Base-by-base conservation (phyloP, 495 filamentous ascomycete genomes). In the Podospora bellae-mahoneyi region DNA sequence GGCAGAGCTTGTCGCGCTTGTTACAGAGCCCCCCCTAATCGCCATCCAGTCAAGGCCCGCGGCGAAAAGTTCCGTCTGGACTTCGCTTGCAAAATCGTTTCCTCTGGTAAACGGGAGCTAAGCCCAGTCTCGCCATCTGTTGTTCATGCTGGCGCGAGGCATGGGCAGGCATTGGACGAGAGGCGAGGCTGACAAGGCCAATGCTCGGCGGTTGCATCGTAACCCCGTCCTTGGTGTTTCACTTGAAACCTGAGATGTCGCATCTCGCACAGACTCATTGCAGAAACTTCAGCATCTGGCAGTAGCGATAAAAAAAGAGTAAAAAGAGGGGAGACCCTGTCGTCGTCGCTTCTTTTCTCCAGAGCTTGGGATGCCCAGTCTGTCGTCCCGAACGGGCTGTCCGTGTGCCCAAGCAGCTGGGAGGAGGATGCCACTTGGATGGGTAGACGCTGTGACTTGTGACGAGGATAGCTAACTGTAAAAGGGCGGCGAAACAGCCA, bases 211-310 rank as follows among this genome's bases (percentile, higher is more conserved):
- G 69, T 62, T 72, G 71, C 71, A 64, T 59, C 68, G 69, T 1
- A 55, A 53, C 75, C 73, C 69, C 66, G 57, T 66, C 70, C 71
- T n/a, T 44, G 60, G 66, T 72, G 78, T 80, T 80, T 80, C 78
- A 78, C 71, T 63, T 74, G 78, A 78, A 78, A 78, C 78, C 68
- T 56, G 58, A 70, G 68, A 62, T 68, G 77, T 78, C 70, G 69
- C 76, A 76, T 70, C 68, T 65, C 60, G 70, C 65, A 66, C 66
- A 58, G 64, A 66, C 69, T 64, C 26, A 27, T 44, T 26, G 16
- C 1, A 68, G 23, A 68, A 58, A 20, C 44, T 64, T 64, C 54
- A 30, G 27, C 19, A 57, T 66, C 23, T 5, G 9, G 59, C 59
- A n/a, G 23, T 1, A 32, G 59, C 55, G 55, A 15, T 19, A 58